These are phyloP conservation scores for Cystobasidiaceae sp. DNA, from an alignment of 1,284 basidiomycete species.

Conservation along the genomic window DNA sequence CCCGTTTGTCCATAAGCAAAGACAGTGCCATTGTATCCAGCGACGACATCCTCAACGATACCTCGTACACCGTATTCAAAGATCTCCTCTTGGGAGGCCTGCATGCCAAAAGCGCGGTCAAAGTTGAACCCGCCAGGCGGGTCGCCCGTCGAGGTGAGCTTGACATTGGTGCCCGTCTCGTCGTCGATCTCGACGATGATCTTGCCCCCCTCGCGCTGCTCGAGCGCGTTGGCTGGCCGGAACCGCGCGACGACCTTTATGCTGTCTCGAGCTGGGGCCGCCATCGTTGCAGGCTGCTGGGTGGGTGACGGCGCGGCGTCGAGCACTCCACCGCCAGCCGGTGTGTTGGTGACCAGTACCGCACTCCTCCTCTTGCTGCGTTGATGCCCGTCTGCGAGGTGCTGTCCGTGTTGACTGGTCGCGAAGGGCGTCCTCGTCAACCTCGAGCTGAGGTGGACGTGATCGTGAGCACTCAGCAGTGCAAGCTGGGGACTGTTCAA, in stretches of 20 bases:
- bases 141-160: constrained; percentile 53
- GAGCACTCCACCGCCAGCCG: too few species aligned
- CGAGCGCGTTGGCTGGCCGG: constrained; percentile 89
- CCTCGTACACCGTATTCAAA: constrained; percentile 99
- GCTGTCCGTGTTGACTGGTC: too few species aligned
- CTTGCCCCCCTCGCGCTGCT: constrained; percentile 79
- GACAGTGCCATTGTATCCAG: constrained; percentile 97
- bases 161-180: constrained; percentile 66
- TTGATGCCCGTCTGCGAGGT: too few species aligned
- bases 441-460: too few species aligned
- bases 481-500: too few species aligned
- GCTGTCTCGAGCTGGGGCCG: constrained; percentile 45
- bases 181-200: constrained; percentile 87
- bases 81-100: constrained; percentile 84
- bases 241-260: constrained; percentile 76
- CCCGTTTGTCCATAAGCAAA: constrained; percentile 99
- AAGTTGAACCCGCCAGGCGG: constrained; percentile 74
- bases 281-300: neutral
- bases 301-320: neutral
- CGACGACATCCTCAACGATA: constrained; percentile 70
- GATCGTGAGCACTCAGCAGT: too few species aligned
- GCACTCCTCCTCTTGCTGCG: too few species aligned
- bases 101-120: constrained; percentile 93
- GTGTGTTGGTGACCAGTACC: too few species aligned
- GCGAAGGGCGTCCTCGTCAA: too few species aligned